These are phyloP conservation scores for Mycena filopes DNA, from an alignment of 768 basidiomycete genomes.

Conservation along the genomic window DNA sequence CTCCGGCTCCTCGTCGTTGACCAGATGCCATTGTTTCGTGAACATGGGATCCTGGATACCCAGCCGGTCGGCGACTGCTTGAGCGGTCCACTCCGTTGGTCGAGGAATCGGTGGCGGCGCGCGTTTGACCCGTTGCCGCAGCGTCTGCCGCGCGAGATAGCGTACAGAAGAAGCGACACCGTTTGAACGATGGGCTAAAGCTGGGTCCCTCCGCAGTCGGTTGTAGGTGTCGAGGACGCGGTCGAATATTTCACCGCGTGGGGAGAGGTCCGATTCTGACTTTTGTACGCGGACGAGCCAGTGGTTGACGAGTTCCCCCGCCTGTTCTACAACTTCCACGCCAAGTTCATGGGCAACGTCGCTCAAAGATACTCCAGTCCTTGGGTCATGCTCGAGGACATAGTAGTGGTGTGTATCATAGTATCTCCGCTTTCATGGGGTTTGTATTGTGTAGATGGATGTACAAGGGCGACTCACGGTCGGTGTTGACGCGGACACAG, in stretches of 20 bases:
- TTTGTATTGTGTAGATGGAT: too few relatives aligned
- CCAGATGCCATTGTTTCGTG: conserved; percentile 90
- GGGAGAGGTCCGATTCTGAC: conserved; percentile 38
- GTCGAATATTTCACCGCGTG: conserved; percentile 52
- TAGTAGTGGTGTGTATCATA: conserved; percentile 86
- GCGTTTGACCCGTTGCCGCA: conserved; percentile 77
- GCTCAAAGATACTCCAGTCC: conserved; percentile 59
- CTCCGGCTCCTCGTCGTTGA: conserved; percentile 85
- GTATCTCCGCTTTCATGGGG: conserved; percentile 40
- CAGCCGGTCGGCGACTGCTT: conserved; percentile 66
- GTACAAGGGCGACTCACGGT: too few relatives aligned
- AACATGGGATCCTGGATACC: conserved; percentile 87
- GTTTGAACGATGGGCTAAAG: conserved; percentile 54
- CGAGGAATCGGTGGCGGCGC: conserved; percentile 71
- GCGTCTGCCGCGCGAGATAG: conserved; percentile 69
- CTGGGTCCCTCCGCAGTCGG: conserved; percentile 48
- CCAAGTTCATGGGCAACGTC: conserved; percentile 71
- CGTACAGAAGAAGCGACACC: conserved; percentile 67
- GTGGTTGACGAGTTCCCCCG: conserved; percentile 82
- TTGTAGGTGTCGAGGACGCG: conserved; percentile 62
- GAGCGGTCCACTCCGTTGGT: conserved; percentile 50
- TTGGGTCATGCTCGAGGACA: conserved; percentile 73
- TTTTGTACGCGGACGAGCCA: conserved; percentile 83
- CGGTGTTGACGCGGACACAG: too few relatives aligned
- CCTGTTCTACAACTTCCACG: conserved; percentile 76